These are phyloP conservation scores for Aspergillus ibericus DNA, from an alignment of 2,329 filamentous ascomycete species.

Conservation along the genomic window DNA sequence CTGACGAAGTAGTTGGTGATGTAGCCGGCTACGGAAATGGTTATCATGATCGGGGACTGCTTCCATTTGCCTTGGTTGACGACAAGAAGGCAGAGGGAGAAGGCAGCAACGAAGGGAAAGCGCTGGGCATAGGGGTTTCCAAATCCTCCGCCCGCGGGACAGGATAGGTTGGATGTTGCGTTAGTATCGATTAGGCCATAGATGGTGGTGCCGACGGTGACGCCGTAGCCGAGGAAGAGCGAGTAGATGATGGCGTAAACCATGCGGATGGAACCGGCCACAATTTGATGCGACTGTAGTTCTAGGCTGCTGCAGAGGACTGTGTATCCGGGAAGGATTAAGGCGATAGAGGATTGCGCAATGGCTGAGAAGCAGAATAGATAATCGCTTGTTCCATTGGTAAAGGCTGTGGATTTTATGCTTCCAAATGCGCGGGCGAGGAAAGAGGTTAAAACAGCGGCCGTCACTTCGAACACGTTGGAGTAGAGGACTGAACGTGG, in stretches of 20 bases:
- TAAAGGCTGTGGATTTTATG: slow-evolving; percentile 41
- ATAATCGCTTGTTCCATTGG: slow-evolving; percentile 27
- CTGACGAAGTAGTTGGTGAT: slow-evolving; percentile 72
- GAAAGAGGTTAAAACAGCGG: slow-evolving; percentile 66
- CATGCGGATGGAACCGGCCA: slow-evolving; percentile 71
- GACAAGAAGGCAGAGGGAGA: slow-evolving; percentile 70
- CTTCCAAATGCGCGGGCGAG: slow-evolving; percentile 66
- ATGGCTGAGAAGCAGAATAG: slow-evolving; percentile 71
- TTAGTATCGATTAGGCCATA: slow-evolving; percentile 62
- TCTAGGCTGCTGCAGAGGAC: slow-evolving; percentile 64
- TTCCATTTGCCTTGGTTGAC: slow-evolving; percentile 80
- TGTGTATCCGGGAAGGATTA: slow-evolving; percentile 69
- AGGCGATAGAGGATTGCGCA: slow-evolving; percentile 69
- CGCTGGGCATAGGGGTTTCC: slow-evolving; percentile 46
- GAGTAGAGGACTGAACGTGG: slow-evolving; percentile 68
- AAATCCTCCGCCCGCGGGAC: slow-evolving; percentile 36
- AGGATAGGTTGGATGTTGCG: slow-evolving; percentile 49
- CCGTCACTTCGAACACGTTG: slow-evolving; percentile 64
- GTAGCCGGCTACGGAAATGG: slow-evolving; percentile 72
- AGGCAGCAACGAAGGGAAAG: slow-evolving; percentile 71
- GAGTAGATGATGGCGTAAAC: slow-evolving; percentile 75
- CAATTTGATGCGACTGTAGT: slow-evolving; percentile 67
- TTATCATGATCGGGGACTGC: slow-evolving; percentile 72
- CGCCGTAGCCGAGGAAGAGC: slow-evolving; percentile 70
- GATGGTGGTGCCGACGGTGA: slow-evolving; percentile 65